Conservation (phyloP, 2,329 filamentous ascomycete genomes). For the Verticillium nubilum region DNA sequence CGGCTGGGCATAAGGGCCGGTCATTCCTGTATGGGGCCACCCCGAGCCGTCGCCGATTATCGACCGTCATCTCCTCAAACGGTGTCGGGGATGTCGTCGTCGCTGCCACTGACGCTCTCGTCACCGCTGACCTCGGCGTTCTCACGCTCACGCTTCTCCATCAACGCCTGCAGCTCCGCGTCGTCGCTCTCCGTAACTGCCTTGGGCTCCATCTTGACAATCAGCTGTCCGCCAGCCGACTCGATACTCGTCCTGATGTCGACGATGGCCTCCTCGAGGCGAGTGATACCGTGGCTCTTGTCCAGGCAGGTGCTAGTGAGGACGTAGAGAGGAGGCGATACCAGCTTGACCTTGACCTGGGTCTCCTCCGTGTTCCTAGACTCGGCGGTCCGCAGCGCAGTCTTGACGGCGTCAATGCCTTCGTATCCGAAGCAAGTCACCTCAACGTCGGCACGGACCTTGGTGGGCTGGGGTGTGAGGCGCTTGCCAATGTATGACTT, state of each 20-base stretch:
- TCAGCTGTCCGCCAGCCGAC: constrained; percentile 69
- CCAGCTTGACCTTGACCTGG: constrained; percentile 96
- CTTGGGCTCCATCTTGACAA: constrained; percentile 98
- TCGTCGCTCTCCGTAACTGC: constrained; percentile 98
- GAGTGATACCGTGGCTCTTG: constrained; percentile 78
- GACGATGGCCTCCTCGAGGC: constrained; percentile 83
- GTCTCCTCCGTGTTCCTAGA: constrained; percentile 86
- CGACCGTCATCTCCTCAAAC: constrained; percentile 20
- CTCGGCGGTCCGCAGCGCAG: constrained; percentile 84
- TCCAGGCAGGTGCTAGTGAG: constrained; percentile 93
- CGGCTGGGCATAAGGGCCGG: background rate
- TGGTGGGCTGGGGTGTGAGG: constrained; percentile 95
- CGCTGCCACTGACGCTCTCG: constrained; percentile 91
- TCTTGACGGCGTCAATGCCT: constrained; percentile 97
- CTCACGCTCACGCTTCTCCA: constrained; percentile 98
- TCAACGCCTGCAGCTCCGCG: constrained; percentile 90
- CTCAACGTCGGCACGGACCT: constrained; percentile 96
- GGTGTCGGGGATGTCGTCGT: constrained; percentile 62
- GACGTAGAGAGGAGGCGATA: constrained; percentile 96
- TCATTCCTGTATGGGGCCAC: background rate
- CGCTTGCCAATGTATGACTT: constrained; percentile 96
- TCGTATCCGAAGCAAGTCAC: constrained; percentile 95
- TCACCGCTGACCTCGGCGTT: constrained; percentile 98
- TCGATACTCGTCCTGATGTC: constrained; percentile 80
- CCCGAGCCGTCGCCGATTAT: background rate